These are phyloP conservation scores for Cichorium intybus DNA, from an alignment of 140 eudicot species.

Conservation along the genomic window DNA sequence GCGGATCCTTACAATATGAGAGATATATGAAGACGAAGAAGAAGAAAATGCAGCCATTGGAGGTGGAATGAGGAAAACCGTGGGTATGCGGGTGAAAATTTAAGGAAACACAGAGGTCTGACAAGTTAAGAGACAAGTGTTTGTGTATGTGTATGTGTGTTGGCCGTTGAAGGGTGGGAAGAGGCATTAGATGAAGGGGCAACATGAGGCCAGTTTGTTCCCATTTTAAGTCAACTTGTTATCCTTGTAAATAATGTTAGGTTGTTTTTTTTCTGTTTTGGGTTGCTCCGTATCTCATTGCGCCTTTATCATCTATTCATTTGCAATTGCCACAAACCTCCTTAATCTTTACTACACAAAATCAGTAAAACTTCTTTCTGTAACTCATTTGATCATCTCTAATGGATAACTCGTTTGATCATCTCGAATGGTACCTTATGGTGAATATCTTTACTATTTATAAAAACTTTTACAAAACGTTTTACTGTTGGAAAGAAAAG, in stretches of 20 bases:
- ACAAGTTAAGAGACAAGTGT: slow-evolving; percentile 32
- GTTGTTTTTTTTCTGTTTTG: slow-evolving; percentile 17
- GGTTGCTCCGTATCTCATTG: neutral
- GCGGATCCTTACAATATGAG: slow-evolving; percentile 15
- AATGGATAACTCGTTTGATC: no score
- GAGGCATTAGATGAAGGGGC: slow-evolving; percentile 24
- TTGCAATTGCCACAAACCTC: neutral
- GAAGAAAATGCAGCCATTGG: slow-evolving; percentile 24
- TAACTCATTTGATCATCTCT: no score
- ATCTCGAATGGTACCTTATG: no score
- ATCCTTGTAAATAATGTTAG: slow-evolving; percentile 5
- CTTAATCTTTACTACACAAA: no score
- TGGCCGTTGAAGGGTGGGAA: slow-evolving; percentile 26
- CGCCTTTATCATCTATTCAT: neutral
- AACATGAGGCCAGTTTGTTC: slow-evolving; percentile 7
- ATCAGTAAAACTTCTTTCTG: no score
- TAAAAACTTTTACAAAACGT: no score
- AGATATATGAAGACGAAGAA: slow-evolving; percentile 18
- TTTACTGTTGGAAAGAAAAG: no score
- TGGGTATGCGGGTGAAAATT: neutral
- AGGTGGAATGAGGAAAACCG: neutral
- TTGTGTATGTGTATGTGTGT: neutral
- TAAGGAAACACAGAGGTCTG: slow-evolving; percentile 8
- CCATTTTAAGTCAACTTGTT: slow-evolving; percentile 19
- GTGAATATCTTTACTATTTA: no score